Evolutionary conservation across 306 rosid species (phyloP).

Genomic region (Prunus armeniaca): DNA sequence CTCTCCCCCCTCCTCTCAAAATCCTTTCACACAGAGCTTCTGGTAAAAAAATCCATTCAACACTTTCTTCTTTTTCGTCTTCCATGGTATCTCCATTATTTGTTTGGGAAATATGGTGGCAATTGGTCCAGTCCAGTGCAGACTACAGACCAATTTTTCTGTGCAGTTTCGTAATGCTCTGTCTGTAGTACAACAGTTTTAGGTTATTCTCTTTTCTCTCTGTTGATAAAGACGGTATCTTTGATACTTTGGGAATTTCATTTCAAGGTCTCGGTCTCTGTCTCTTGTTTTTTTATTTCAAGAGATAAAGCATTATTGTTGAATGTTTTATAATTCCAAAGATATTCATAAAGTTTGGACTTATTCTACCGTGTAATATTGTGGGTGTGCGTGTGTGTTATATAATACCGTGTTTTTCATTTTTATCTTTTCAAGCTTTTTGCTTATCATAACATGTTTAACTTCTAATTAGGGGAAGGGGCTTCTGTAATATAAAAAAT

Average conservation of each 20-base stretch:
- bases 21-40: slow-evolving; percentile 18
- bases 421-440: too few relatives aligned
- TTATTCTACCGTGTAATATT: too few relatives aligned
- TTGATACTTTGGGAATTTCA: background rate
- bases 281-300: background rate
- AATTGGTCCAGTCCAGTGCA: background rate
- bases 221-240: background rate
- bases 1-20: background rate
- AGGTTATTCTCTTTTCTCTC: background rate
- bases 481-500: too few relatives aligned
- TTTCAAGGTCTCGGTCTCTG: background rate
- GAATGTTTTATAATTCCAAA: background rate
- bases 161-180: background rate
- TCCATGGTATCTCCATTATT: background rate
- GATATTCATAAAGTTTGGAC: background rate
- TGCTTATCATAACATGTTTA: too few relatives aligned
- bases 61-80: background rate
- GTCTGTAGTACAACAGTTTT: background rate
- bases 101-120: slow-evolving; percentile 3
- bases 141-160: background rate
- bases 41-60: slow-evolving; percentile 7
- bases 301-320: background rate
- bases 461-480: too few relatives aligned
- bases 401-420: too few relatives aligned
- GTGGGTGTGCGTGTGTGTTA: too few relatives aligned